Percentiles rank a stretch among this genome's conserved stretches.
Conservation (phyloP, 106 monocot species). For the Cymbidium sinense region DNA sequence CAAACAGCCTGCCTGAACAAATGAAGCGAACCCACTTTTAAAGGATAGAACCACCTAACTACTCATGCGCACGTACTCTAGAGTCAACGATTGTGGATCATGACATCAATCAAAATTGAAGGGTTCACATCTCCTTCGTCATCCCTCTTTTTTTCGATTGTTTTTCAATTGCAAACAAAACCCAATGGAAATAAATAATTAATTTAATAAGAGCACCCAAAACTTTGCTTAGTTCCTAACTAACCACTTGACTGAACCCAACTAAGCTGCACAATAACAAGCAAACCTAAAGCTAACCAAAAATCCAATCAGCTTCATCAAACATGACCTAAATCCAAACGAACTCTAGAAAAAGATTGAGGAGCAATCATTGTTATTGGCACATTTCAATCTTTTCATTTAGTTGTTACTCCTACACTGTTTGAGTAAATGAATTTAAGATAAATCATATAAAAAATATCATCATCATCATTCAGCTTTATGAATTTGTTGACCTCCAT, state of each 20-base stretch:
- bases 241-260: neutral
- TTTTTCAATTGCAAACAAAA: too few relatives aligned
- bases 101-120: too few relatives aligned
- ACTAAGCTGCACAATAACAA: neutral
- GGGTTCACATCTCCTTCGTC: too few relatives aligned
- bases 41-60: too few relatives aligned
- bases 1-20: too few relatives aligned
- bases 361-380: neutral
- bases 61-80: too few relatives aligned
- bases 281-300: neutral
- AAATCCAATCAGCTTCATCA: neutral
- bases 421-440: neutral
- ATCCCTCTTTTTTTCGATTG: too few relatives aligned
- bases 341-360: neutral
- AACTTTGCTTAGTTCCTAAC: neutral
- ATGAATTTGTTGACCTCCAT: too few relatives aligned
- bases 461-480: too few relatives aligned
- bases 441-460: neutral
- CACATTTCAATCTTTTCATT: neutral
- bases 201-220: neutral
- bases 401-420: neutral
- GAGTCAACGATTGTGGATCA: too few relatives aligned
- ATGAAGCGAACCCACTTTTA: too few relatives aligned
- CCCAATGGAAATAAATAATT: neutral
- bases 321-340: neutral